Evolutionary conservation across 768 basidiomycete species (phyloP), one percentile per base, ranked within the genome.

Genomic region (Suillus brevipes): DNA sequence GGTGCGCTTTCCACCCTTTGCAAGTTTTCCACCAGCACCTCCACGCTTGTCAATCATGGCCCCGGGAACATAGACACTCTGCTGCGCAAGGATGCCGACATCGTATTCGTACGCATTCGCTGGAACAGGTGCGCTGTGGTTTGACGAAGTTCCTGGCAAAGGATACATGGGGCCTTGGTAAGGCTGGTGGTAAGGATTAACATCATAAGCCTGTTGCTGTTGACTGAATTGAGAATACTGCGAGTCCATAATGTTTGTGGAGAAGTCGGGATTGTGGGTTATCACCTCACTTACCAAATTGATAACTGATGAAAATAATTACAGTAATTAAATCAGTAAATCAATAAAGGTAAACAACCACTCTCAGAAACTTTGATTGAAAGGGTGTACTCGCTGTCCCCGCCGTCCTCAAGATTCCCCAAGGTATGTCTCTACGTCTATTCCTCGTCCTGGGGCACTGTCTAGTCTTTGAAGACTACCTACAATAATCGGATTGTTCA

Each of bases 61-160:
- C 9, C 94, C 94, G 28, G 94, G 94, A 28, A 95, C 92, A 75
- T 95, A 96, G 61, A 94, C 93, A 74, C 91, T 93, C 75, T 94
- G 93, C 73, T 95, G 93, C 3, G 93, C 93, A 53, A 94, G 83
- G 62, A 94, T 92, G 31, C 93, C 93, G 52, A 95, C 92, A 75
- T 95, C 94, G 72, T 95, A 95, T 76, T 95, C 93, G 75, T 94
- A 94, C 20, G 94, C 93, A 71, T 95, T 95, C 18, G 93, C 90
- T 43, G 92, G 93, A 12, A 94, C 90, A 9, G 91, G 91, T 1
- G 92, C 90, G 64, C 74, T 85, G 73, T 91, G 90, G n/a, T 80
- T 68, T 3, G 89, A 88, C 3, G 89, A 87, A 20, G 85, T 78
- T 8, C 88, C 88, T 20, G 87, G 82, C 53, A 87, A 78, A 13